phyloP scores from a whole-genome alignment of 2,329 filamentous ascomycete genomes.

The Beauveria varroae region DNA sequence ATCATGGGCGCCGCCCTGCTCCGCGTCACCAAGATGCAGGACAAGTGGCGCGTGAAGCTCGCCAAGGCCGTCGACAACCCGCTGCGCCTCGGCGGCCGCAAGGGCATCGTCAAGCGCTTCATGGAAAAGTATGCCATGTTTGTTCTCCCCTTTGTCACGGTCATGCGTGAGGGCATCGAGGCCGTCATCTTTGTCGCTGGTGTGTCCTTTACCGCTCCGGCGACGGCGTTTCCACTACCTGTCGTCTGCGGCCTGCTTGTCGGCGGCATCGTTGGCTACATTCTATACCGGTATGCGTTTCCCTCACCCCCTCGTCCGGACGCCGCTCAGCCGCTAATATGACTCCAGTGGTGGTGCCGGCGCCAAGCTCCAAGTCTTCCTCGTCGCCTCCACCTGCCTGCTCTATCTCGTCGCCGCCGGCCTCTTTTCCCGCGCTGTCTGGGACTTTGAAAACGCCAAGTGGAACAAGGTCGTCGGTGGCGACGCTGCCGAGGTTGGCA shows the following conservation, averaged over 20 bases:
- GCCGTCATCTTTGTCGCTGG: slow-evolving; percentile 81
- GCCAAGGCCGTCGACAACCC: slow-evolving; percentile 56
- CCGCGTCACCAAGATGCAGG: slow-evolving; percentile 73
- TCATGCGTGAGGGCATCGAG: slow-evolving; percentile 80
- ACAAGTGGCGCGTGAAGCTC: slow-evolving; percentile 83
- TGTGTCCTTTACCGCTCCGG: slow-evolving; percentile 69
- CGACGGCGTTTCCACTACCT: slow-evolving; percentile 68
- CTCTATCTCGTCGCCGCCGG: slow-evolving; percentile 79
- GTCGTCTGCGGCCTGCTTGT: slow-evolving; percentile 64
- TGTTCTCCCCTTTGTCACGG: slow-evolving; percentile 75
- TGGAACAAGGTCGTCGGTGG: slow-evolving; percentile 61
- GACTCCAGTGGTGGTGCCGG: slow-evolving; percentile 32
- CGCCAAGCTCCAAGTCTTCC: slow-evolving; percentile 57
- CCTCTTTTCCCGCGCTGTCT: slow-evolving; percentile 69
- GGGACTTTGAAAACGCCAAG: slow-evolving; percentile 62
- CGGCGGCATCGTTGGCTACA: slow-evolving; percentile 59
- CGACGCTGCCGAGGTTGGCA: slow-evolving; percentile 40
- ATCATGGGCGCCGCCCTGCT: slow-evolving; percentile 74
- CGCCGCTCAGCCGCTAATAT: neutral
- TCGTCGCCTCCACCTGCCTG: slow-evolving; percentile 75
- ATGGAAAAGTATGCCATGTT: slow-evolving; percentile 81
- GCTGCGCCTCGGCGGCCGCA: slow-evolving; percentile 34
- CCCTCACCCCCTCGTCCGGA: neutral
- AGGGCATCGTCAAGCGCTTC: slow-evolving; percentile 49
- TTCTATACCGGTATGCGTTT: slow-evolving; percentile 65